Percentiles rank a stretch among this genome's conserved stretches.
phyloP scores from a whole-genome alignment of 2,329 filamentous ascomycete species.

The Sclerotinia glacialis region DNA sequence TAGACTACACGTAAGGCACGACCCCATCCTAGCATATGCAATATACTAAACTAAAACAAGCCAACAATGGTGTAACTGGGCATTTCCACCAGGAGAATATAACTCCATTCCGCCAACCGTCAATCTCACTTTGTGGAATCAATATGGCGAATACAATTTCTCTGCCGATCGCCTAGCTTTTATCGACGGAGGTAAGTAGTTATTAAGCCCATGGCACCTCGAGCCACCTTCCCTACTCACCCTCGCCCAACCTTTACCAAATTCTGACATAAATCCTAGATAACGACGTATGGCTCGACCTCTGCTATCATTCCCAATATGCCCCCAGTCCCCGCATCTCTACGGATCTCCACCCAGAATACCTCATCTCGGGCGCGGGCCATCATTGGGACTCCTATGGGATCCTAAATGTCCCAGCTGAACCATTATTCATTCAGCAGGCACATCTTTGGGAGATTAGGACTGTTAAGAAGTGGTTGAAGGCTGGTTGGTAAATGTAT shows the following conservation, averaged over 20 bases:
- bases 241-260: background rate
- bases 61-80: slow-evolving; percentile 52
- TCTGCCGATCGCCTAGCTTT: slow-evolving; percentile 48
- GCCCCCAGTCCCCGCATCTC: slow-evolving; percentile 42
- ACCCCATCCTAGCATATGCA: background rate
- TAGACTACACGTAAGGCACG: slow-evolving; percentile 48
- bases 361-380: slow-evolving; percentile 50
- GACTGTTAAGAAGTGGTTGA: slow-evolving; percentile 45
- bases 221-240: background rate
- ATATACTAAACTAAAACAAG: slow-evolving; percentile 11
- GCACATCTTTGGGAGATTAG: slow-evolving; percentile 51
- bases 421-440: slow-evolving; percentile 51
- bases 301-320: slow-evolving; percentile 50
- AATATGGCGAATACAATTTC: slow-evolving; percentile 49
- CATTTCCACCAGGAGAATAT: slow-evolving; percentile 48
- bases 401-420: slow-evolving; percentile 41
- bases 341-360: slow-evolving; percentile 47
- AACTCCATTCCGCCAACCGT: slow-evolving; percentile 47
- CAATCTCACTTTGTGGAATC: slow-evolving; percentile 44
- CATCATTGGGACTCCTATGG: slow-evolving; percentile 48
- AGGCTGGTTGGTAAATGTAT: slow-evolving; percentile 14
- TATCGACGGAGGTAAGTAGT: slow-evolving; percentile 48
- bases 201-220: background rate
- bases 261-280: slow-evolving; percentile 17
- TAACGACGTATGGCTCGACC: slow-evolving; percentile 51